Conservation (phyloP, 495 filamentous ascomycete genomes). For the Penicillium parvum region DNA sequence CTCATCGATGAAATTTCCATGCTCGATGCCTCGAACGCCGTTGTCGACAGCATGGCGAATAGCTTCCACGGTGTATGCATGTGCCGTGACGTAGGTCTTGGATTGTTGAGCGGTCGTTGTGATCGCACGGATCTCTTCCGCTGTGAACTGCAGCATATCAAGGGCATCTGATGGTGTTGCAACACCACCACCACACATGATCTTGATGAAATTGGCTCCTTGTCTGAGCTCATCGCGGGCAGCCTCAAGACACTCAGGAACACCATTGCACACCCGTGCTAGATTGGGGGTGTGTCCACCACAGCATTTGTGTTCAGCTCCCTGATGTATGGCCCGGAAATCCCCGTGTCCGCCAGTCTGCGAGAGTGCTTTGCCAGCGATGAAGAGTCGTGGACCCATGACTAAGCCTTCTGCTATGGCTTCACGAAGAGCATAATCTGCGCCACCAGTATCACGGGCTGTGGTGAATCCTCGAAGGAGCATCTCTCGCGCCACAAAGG, state of each 20-base stretch:
- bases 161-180: conserved; percentile 44
- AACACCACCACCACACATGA: conserved; percentile 52
- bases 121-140: conserved; percentile 47
- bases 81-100: conserved; percentile 48
- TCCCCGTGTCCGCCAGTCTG: conserved; percentile 53
- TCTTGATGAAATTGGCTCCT: conserved; percentile 52
- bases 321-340: conserved; percentile 19
- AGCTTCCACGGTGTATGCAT: conserved; percentile 45
- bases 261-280: conserved; percentile 41
- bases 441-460: conserved; percentile 47
- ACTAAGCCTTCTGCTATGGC: conserved; percentile 41
- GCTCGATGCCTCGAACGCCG: conserved; percentile 50
- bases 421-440: conserved; percentile 40
- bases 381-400: conserved; percentile 42
- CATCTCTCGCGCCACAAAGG: conserved; percentile 30
- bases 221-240: conserved; percentile 45
- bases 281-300: conserved; percentile 23
- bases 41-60: conserved; percentile 49
- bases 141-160: conserved; percentile 44
- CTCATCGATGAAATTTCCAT: conserved; percentile 49
- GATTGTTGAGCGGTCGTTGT: conserved; percentile 34
- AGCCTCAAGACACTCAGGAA: conserved; percentile 40
- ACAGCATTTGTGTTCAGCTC: conserved; percentile 36
- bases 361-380: conserved; percentile 35
- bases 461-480: conserved; percentile 47